phyloP scores from a whole-genome alignment of 2,329 filamentous ascomycete species.

The Alternaria arbusti region DNA sequence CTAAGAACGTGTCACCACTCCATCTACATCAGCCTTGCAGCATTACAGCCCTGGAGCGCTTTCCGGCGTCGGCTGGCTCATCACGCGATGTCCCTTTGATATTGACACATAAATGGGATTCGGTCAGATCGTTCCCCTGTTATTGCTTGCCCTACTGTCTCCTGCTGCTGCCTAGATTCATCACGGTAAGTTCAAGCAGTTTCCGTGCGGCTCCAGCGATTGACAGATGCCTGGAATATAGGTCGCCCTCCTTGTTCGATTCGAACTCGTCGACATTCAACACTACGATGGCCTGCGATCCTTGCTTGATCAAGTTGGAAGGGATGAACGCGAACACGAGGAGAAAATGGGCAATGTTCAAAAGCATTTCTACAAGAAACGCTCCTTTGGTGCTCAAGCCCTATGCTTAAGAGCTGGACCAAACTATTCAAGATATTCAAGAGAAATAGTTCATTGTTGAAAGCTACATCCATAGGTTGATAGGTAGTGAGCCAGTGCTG shows the following conservation, averaged over 20 bases:
- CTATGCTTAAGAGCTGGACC: neutral
- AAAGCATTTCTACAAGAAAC: neutral
- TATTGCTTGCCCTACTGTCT: constrained; percentile 17
- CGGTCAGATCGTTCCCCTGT: constrained; percentile 21
- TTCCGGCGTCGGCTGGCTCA: neutral
- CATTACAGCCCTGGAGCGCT: neutral
- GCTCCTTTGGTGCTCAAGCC: neutral
- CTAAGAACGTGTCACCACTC: neutral
- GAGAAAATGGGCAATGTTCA: neutral
- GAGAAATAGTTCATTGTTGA: neutral
- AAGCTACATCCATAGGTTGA: neutral
- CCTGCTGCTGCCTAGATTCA: constrained; percentile 6
- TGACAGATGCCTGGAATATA: neutral
- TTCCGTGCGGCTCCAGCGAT: neutral
- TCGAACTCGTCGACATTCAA: neutral
- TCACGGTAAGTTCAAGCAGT: neutral
- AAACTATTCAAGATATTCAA: neutral
- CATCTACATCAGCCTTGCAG: neutral
- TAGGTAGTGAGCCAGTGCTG: neutral
- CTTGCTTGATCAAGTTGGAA: neutral
- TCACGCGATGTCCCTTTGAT: neutral
- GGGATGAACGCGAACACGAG: neutral
- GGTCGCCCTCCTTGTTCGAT: neutral
- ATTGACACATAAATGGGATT: constrained; percentile 18
- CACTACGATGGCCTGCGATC: neutral